These are phyloP conservation scores for Cyclostephanos tholiformis DNA, from an alignment of 108 stramenopile species.

Conservation along the genomic window DNA sequence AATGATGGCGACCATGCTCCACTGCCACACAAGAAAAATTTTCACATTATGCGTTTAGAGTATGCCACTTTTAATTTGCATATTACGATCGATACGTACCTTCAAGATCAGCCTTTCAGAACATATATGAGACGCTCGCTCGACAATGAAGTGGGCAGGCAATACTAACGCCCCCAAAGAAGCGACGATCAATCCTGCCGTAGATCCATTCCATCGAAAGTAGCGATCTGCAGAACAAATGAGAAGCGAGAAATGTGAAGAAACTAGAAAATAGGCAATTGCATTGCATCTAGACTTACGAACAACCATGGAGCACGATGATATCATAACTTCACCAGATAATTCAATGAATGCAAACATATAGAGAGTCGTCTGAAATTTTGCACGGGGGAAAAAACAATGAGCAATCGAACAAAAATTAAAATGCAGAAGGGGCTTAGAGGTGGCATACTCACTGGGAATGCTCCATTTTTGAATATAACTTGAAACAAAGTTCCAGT, in stretches of 20 bases:
- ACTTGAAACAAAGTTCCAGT: conserved; percentile 22
- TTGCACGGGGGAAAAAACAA: neutral
- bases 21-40: neutral
- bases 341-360: conserved; percentile 64
- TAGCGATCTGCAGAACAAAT: conserved; percentile 43
- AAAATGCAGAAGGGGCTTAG: neutral
- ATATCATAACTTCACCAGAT: conserved; percentile 68
- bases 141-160: conserved; percentile 67
- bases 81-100: conserved; percentile 20
- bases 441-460: conserved; percentile 51
- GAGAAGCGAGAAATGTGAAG: neutral
- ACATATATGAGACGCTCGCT: conserved; percentile 56
- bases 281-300: neutral
- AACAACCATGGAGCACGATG: conserved; percentile 70
- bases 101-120: conserved; percentile 74
- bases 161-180: conserved; percentile 53
- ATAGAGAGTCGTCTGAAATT: conserved; percentile 49
- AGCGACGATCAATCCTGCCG: conserved; percentile 63
- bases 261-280: neutral
- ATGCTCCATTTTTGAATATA: conserved; percentile 56
- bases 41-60: neutral
- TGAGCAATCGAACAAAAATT: neutral
- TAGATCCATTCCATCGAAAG: conserved; percentile 67
- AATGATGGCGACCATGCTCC: conserved; percentile 51
- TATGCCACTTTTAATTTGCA: neutral